These are phyloP conservation scores for Carex kokanica DNA, from an alignment of 176 grass and related monocot genomes.

Conservation along the genomic window DNA sequence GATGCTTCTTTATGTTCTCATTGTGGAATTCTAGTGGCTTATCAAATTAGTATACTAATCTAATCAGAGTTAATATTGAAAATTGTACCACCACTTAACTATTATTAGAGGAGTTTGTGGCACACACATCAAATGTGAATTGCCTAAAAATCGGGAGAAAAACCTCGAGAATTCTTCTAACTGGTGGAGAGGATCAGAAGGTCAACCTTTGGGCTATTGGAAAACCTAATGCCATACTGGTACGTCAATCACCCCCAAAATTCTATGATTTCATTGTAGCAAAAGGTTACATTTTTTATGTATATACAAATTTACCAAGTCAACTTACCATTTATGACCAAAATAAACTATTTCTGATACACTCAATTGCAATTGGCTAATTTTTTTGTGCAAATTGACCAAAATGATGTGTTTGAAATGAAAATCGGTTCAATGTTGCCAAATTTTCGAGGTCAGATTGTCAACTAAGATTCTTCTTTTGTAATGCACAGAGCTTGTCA, in stretches of 20 bases:
- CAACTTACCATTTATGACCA: background rate
- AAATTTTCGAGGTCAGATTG: constrained; percentile 12
- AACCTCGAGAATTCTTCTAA: constrained; percentile 68
- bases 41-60: background rate
- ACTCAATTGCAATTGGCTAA: background rate
- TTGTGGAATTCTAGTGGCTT: background rate
- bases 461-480: constrained; percentile 21
- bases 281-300: constrained; percentile 5
- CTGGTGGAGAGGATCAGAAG: constrained; percentile 79
- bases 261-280: background rate
- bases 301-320: background rate
- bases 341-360: background rate
- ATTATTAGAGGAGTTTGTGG: constrained; percentile 80
- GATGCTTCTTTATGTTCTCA: background rate
- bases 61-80: background rate
- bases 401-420: background rate
- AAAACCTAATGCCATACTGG: constrained; percentile 71
- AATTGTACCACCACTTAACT: constrained; percentile 37
- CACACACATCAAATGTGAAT: constrained; percentile 73
- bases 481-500: constrained; percentile 57
- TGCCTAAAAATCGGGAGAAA: constrained; percentile 78
- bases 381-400: background rate
- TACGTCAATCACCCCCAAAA: constrained; percentile 31
- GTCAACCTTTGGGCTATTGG: constrained; percentile 94
- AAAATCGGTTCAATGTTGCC: background rate